Conservation (phyloP, 2,329 filamentous ascomycete genomes). For the Stemphylium vesicarium region DNA sequence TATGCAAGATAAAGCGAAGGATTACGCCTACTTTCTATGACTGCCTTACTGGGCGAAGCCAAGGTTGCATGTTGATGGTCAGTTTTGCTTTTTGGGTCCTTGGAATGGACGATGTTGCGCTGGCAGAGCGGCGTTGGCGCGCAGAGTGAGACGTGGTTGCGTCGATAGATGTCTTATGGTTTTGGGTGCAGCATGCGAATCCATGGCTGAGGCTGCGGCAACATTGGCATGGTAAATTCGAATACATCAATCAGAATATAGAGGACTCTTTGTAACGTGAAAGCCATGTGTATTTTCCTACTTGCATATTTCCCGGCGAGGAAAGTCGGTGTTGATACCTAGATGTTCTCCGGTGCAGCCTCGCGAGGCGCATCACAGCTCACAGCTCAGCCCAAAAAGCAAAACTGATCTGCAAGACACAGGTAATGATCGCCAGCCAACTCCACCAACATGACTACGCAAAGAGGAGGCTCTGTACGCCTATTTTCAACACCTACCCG, state of each 20-base stretch:
- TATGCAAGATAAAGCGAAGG: slow-evolving; percentile 12
- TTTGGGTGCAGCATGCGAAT: background rate
- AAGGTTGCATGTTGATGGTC: background rate
- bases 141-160: background rate
- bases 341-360: background rate
- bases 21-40: slow-evolving; percentile 14
- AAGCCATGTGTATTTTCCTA: no score
- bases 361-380: background rate
- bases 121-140: background rate
- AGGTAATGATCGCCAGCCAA: background rate
- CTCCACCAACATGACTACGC: background rate
- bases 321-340: background rate
- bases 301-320: no score
- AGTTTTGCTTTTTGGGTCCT: slow-evolving; percentile 2
- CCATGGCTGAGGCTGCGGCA: background rate
- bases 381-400: background rate
- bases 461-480: slow-evolving; percentile 13
- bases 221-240: no score
- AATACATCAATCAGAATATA: no score
- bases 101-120: background rate
- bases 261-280: no score
- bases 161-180: background rate
- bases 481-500: slow-evolving; percentile 17
- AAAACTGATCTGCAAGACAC: background rate
- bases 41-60: slow-evolving; percentile 3